Percentiles rank a stretch among this genome's conserved stretches.
phyloP scores from a whole-genome alignment of 2,329 filamentous ascomycete species.

The Conoideocrella luteorostrata region DNA sequence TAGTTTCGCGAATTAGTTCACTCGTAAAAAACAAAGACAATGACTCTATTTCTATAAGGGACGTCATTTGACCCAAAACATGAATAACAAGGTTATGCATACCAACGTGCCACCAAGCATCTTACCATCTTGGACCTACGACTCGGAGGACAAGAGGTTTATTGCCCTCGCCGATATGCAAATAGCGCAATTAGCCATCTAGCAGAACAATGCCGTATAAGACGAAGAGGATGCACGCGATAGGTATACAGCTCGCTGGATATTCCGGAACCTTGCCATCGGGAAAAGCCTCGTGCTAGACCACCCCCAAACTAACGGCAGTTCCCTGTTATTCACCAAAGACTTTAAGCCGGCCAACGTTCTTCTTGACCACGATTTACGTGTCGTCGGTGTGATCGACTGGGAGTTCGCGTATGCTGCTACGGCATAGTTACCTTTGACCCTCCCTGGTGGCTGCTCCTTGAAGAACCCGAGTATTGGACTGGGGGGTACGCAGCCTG shows the following conservation, averaged over 20 bases:
- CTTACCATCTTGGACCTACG: conserved; percentile 20
- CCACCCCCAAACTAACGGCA: background rate
- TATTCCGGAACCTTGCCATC: conserved; percentile 23
- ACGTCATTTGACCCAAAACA: conserved; percentile 31
- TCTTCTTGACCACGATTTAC: conserved; percentile 21
- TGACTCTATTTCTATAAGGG: conserved; percentile 20
- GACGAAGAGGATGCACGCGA: conserved; percentile 22
- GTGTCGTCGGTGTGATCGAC: conserved; percentile 29
- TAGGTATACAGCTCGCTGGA: conserved; percentile 26
- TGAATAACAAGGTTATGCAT: conserved; percentile 28
- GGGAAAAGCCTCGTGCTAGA: conserved; percentile 8
- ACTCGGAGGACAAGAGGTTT: conserved; percentile 24
- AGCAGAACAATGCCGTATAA: conserved; percentile 30
- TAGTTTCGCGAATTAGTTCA: conserved; percentile 32
- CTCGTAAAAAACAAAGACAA: conserved; percentile 21
- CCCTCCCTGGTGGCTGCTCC: conserved; percentile 34
- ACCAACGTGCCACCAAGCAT: conserved; percentile 15
- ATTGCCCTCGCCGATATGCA: conserved; percentile 28
- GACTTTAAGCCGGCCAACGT: conserved; percentile 25
- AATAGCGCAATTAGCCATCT: conserved; percentile 28
- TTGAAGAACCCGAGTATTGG: conserved; percentile 27
- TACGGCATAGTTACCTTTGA: conserved; percentile 27
- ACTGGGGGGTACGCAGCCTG: conserved; percentile 21
- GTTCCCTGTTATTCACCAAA: conserved; percentile 16
- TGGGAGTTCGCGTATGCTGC: conserved; percentile 34